These are phyloP conservation scores for Candida tropicalis DNA, from an alignment of 1,139 yeast species.

Conservation along the genomic window DNA sequence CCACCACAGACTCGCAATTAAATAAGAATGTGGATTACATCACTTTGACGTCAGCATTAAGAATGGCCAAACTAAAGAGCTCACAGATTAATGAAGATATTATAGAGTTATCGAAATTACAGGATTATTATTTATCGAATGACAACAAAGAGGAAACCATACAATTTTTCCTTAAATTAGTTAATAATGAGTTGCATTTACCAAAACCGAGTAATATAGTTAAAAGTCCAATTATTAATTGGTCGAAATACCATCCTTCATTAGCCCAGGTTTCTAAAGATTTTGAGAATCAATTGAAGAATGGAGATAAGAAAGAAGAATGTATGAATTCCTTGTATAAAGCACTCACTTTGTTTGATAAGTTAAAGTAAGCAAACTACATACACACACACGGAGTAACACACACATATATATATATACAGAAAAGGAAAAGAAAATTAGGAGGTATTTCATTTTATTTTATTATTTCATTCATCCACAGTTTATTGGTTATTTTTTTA, in stretches of 20 bases:
- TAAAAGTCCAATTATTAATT: constrained; percentile 40
- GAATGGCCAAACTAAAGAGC: constrained; percentile 30
- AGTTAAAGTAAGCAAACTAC: constrained; percentile 3
- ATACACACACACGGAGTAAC: too few species aligned
- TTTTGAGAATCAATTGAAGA: constrained; percentile 14
- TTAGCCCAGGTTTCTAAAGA: constrained; percentile 18
- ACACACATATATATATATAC: too few species aligned
- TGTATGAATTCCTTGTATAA: constrained; percentile 26
- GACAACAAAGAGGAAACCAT: constrained; percentile 28
- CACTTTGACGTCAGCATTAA: constrained; percentile 37
- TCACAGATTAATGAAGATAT: constrained; percentile 34
- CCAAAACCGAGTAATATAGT: constrained; percentile 40
- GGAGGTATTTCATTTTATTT: not conserved
- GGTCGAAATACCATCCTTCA: constrained; percentile 34
- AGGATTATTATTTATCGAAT: constrained; percentile 20
- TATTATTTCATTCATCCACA: not conserved
- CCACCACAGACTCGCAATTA: constrained; percentile 18
- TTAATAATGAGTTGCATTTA: constrained; percentile 33
- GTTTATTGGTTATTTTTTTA: not conserved
- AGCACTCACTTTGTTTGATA: constrained; percentile 28
- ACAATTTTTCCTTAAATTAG: constrained; percentile 31
- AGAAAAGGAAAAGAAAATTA: too few species aligned
- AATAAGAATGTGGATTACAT: constrained; percentile 42
- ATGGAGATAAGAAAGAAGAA: constrained; percentile 17
- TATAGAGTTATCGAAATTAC: constrained; percentile 31